A percentile compares a stretch with the other conserved stretches of the same genome.
phyloP scores from a whole-genome alignment of 2,329 filamentous ascomycete genomes.

The Akanthomyces lecanii region DNA sequence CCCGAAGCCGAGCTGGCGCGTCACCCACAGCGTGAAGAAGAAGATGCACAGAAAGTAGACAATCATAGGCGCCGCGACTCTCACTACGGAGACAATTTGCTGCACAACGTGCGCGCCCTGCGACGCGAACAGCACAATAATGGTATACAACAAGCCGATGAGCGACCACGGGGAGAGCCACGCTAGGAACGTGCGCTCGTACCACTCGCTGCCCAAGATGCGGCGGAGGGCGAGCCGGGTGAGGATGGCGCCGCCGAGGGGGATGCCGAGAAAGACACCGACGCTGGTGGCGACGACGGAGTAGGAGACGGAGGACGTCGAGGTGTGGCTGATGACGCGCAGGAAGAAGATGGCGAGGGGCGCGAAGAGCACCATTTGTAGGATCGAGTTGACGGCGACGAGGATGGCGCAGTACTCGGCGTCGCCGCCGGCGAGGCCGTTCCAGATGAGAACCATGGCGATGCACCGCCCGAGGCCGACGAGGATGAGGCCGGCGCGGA shows the following conservation, averaged over 20 bases:
- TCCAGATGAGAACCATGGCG: slow-evolving; percentile 73
- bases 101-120: slow-evolving; percentile 68
- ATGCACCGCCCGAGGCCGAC: slow-evolving; percentile 18
- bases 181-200: slow-evolving; percentile 61
- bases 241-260: slow-evolving; percentile 60
- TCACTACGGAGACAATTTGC: slow-evolving; percentile 70
- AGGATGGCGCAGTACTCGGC: slow-evolving; percentile 70
- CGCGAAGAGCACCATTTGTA: slow-evolving; percentile 64
- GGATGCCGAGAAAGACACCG: slow-evolving; percentile 72
- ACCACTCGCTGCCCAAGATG: slow-evolving; percentile 52
- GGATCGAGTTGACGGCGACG: slow-evolving; percentile 61
- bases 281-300: slow-evolving; percentile 65
- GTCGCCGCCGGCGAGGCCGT: slow-evolving; percentile 66
- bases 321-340: slow-evolving; percentile 52
- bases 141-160: slow-evolving; percentile 73
- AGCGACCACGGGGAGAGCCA: slow-evolving; percentile 65
- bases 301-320: slow-evolving; percentile 44
- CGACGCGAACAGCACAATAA: slow-evolving; percentile 71
- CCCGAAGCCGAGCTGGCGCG: slow-evolving; percentile 59
- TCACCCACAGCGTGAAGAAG: slow-evolving; percentile 55
- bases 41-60: slow-evolving; percentile 73
- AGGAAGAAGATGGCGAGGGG: slow-evolving; percentile 61
- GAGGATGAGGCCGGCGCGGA: slow-evolving; percentile 37
- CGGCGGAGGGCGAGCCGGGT: slow-evolving; percentile 44
- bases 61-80: slow-evolving; percentile 68